Percentiles rank a stretch among this genome's conserved stretches.
Evolutionary conservation across 192 early-diverging fungal genomes (phyloP).

Genomic region (Coemansia sp.): DNA sequence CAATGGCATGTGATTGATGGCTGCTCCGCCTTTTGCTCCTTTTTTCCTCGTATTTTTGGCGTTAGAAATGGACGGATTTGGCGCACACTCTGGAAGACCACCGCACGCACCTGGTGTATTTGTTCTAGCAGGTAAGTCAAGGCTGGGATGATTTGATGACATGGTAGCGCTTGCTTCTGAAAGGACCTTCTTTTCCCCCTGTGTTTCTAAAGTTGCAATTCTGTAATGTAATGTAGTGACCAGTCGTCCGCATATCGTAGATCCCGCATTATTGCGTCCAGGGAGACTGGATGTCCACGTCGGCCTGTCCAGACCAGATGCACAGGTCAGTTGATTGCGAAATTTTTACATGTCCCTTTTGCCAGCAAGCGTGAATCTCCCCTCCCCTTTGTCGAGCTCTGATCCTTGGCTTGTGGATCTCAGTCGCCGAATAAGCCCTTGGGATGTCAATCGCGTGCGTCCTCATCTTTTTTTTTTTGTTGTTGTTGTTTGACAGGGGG

Average conservation of each 20-base stretch:
- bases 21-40: background rate
- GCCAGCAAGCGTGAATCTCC: background rate
- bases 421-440: background rate
- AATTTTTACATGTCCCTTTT: background rate
- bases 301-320: constrained; percentile 63
- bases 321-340: constrained; percentile 40
- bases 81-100: constrained; percentile 25
- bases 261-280: constrained; percentile 81
- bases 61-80: constrained; percentile 58
- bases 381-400: background rate
- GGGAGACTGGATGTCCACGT: constrained; percentile 84
- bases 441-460: constrained; percentile 5
- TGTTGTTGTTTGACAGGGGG: constrained; percentile 13
- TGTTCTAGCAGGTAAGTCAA: constrained; percentile 66
- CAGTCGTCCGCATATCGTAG: constrained; percentile 71
- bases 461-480: background rate
- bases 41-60: background rate
- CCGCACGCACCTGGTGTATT: constrained; percentile 59
- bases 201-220: constrained; percentile 2
- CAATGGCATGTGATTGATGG: constrained; percentile 4
- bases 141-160: background rate
- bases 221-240: constrained; percentile 61
- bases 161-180: background rate
- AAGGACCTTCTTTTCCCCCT: background rate
- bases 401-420: background rate